Evolutionary conservation across 495 filamentous ascomycete genomes (phyloP).

Genomic region (Mytilinidion resinicola): DNA sequence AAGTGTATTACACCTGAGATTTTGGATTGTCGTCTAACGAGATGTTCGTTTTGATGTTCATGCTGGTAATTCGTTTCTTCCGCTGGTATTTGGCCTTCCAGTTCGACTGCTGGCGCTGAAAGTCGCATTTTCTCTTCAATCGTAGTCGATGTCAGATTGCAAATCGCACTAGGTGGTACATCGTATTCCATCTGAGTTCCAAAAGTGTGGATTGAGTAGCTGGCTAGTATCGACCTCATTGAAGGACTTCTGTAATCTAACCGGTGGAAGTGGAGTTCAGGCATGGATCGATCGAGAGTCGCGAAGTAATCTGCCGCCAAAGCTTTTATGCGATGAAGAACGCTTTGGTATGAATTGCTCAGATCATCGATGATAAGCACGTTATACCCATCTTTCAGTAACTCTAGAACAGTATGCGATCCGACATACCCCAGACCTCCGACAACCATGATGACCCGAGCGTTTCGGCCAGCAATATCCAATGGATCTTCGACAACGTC

Average conservation of each 20-base stretch:
- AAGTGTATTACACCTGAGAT: conserved; percentile 61
- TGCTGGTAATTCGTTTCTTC: conserved; percentile 6
- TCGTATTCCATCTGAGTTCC: not conserved
- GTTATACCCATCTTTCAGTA: conserved; percentile 56
- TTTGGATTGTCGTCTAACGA: conserved; percentile 33
- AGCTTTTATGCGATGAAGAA: conserved; percentile 47
- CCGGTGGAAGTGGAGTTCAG: conserved; percentile 48
- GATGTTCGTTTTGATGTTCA: conserved; percentile 6
- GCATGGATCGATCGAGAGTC: conserved; percentile 34
- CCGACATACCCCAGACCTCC: conserved; percentile 64
- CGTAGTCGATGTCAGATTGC: not conserved
- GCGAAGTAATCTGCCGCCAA: conserved; percentile 48
- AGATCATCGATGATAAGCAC: conserved; percentile 61
- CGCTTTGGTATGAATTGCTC: conserved; percentile 51
- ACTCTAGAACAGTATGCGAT: conserved; percentile 56
- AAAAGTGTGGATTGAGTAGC: conserved; percentile 18
- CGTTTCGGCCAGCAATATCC: conserved; percentile 16
- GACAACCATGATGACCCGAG: conserved; percentile 49
- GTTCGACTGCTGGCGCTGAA: not conserved
- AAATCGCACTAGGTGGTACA: not conserved
- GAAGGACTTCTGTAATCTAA: conserved; percentile 48
- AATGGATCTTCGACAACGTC: conserved; percentile 27
- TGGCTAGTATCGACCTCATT: conserved; percentile 28
- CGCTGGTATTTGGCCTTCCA: not conserved
- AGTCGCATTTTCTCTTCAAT: not conserved